Conservation (phyloP, 257 asterid genomes). For the Petunia axillaris region DNA sequence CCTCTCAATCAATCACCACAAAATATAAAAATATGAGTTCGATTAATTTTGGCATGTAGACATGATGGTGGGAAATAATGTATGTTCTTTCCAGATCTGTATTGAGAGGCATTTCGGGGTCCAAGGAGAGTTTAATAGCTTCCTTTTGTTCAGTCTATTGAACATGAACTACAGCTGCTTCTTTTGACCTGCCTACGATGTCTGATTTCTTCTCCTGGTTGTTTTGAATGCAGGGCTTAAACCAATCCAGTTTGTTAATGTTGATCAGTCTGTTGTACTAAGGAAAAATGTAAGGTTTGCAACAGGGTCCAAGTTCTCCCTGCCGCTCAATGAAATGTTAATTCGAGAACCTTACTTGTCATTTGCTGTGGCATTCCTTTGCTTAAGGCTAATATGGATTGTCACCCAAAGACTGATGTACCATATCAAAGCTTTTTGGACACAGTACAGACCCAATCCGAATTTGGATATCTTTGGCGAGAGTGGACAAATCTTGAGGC, state of each 20-base stretch:
- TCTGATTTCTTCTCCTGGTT: not conserved
- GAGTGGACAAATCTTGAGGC: constrained; percentile 53
- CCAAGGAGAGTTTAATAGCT: too few species aligned
- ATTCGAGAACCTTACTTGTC: constrained; percentile 37
- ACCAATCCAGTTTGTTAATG: constrained; percentile 33
- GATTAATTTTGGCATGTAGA: too few species aligned
- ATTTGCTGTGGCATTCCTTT: constrained; percentile 46
- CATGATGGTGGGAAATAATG: too few species aligned
- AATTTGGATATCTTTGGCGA: constrained; percentile 58
- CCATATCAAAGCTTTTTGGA: constrained; percentile 45
- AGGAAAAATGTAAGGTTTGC: constrained; percentile 16
- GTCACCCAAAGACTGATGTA: constrained; percentile 47
- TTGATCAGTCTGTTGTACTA: constrained; percentile 25
- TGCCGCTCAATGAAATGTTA: constrained; percentile 25
- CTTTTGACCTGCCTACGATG: too few species aligned
- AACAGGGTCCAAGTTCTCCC: constrained; percentile 29
- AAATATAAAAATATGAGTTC: too few species aligned
- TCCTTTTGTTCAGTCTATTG: not conserved
- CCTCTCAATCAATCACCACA: too few species aligned
- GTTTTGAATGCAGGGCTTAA: constrained; percentile 31
- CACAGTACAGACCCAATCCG: constrained; percentile 43
- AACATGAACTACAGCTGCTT: not conserved
- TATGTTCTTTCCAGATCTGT: too few species aligned
- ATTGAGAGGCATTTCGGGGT: too few species aligned
- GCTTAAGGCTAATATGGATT: constrained; percentile 44